phyloP scores from a whole-genome alignment of 2,329 filamentous ascomycete genomes.

The Coniochaeta sp. region DNA sequence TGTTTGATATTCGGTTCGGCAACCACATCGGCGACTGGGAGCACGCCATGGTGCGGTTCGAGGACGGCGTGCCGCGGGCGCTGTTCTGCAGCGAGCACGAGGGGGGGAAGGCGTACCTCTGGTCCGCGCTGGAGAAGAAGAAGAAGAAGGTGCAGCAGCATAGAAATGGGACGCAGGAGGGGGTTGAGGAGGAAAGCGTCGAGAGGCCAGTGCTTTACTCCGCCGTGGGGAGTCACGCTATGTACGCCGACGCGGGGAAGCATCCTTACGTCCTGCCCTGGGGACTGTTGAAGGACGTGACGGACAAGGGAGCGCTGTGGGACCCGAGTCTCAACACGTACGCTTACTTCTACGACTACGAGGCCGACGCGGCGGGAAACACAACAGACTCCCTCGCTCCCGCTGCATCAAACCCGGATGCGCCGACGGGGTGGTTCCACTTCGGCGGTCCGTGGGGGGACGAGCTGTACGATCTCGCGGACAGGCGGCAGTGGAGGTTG shows the following conservation, averaged over 20 bases:
- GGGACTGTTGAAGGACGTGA: conserved; percentile 75
- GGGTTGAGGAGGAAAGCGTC: conserved; percentile 31
- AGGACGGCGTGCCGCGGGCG: conserved; percentile 73
- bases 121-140: conserved; percentile 80
- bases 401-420: conserved; percentile 60
- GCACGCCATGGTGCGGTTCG: conserved; percentile 85
- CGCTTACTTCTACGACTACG: conserved; percentile 73
- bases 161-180: conserved; percentile 17
- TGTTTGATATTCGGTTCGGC: conserved; percentile 83
- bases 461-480: conserved; percentile 76
- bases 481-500: conserved; percentile 80
- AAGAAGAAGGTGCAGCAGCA: conserved; percentile 36
- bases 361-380: conserved; percentile 24
- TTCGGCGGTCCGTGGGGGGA: conserved; percentile 89
- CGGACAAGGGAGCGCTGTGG: conserved; percentile 83
- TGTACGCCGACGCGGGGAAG: conserved; percentile 76
- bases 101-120: conserved; percentile 82
- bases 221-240: conserved; percentile 82
- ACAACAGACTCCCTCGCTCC: conserved; percentile 35
- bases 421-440: conserved; percentile 84
- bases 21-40: conserved; percentile 99
- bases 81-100: conserved; percentile 92
- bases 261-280: conserved; percentile 85
- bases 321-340: conserved; percentile 75
- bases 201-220: conserved; percentile 76